Base-by-base conservation (phyloP, 2,329 filamentous ascomycete species). In the Colletotrichum shisoi region DNA sequence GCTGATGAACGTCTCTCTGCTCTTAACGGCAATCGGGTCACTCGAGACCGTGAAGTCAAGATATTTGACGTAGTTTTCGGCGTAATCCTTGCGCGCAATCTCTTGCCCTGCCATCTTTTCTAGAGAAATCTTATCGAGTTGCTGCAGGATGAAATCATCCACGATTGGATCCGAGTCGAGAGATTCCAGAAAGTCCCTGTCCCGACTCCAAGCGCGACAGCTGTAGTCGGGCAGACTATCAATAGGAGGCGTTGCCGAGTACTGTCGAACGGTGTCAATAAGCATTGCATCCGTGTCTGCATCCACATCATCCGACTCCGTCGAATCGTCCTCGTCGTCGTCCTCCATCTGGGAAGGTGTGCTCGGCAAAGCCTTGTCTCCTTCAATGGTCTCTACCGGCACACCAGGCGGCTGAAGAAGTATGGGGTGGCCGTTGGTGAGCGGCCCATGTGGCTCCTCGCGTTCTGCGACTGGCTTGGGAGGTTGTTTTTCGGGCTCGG, bases 41-140 rank as follows among this genome's bases (percentile, higher is more conserved):
- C 81, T 80, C 1, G 86, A 87, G 67, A 81, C 75, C 8, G 85
- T 87, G 66, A 86, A 88, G 9, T 82, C 77, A 3, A 87, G 78
- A 68, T 88, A 88, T 1, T 74, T 73, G 44, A 80, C 75, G 68
- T 87, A 88, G 9, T 81, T 83, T 1, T 76, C 75, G 0, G 77
- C 74, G 68, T 87, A 87, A 2, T 74, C 70, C 45, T 79, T 73
- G 56, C 78, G 80, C 42, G 75, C 73, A 7, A 75, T 73, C 0
- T 76, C 74, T 68, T 86, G 81, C 40, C 81, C 77, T 0, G 72
- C 71, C 2, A 72, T 67, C 34, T 79, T 77, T 13, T 77, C 73
- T 3, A 77, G 70, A 21, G 79, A 75, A 19, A 84, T 75, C 4
- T 82, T 79, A 31, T 78, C 73, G 15, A 87, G 75, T 34, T 80